Conservation (phyloP, 768 basidiomycete species). For the Boletus fagicola region DNA sequence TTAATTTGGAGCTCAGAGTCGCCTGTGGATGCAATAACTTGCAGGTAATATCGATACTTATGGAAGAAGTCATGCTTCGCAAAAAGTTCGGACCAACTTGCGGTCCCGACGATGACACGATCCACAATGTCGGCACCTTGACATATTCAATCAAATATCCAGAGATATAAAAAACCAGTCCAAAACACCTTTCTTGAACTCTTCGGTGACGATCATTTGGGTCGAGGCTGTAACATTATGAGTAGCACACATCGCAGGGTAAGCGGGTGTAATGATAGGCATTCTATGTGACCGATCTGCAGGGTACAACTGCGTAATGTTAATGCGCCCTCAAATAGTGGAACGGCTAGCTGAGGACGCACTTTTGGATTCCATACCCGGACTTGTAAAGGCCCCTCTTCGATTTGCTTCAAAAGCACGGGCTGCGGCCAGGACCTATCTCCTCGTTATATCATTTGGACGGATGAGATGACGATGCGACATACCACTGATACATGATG, state of each 20-base stretch:
- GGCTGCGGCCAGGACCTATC: slow-evolving; percentile 98
- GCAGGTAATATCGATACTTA: slow-evolving; percentile 94
- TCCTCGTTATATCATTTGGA: slow-evolving; percentile 9
- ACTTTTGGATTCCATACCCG: slow-evolving; percentile 99
- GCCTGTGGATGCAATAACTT: slow-evolving; percentile 90
- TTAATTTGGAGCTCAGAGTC: slow-evolving; percentile 84
- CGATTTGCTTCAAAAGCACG: slow-evolving; percentile 94
- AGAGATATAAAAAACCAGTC: background rate
- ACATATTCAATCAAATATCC: slow-evolving; percentile 14
- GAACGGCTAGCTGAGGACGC: slow-evolving; percentile 4
- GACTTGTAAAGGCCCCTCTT: slow-evolving; percentile 89
- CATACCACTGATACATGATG: slow-evolving; percentile 96
- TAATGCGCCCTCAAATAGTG: background rate
- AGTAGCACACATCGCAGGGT: slow-evolving; percentile 98
- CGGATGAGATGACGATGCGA: background rate
- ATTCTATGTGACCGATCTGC: slow-evolving; percentile 93
- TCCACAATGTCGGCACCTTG: slow-evolving; percentile 91
- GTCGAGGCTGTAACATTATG: slow-evolving; percentile 97
- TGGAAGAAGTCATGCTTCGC: slow-evolving; percentile 95
- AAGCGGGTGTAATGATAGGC: slow-evolving; percentile 99
- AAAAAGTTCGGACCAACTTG: slow-evolving; percentile 92
- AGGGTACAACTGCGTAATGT: slow-evolving; percentile 70
- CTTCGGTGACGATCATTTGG: slow-evolving; percentile 93
- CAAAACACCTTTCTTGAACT: slow-evolving; percentile 81
- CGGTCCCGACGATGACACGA: slow-evolving; percentile 80